Conservation (phyloP, 495 filamentous ascomycete species). For the Neohortaea acidophila region DNA sequence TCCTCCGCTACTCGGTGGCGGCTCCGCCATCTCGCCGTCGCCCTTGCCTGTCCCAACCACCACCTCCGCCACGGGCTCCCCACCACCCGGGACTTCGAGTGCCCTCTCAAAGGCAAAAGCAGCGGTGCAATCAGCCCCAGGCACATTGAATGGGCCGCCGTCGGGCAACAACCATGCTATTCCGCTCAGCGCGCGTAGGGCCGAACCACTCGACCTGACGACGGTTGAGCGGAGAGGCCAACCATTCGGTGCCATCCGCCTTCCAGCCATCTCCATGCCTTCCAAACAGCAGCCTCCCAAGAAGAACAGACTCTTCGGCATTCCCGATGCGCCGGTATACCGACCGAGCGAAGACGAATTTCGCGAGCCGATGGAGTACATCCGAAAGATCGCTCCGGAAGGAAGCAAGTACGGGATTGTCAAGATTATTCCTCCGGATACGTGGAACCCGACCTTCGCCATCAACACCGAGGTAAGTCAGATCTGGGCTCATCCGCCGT, state of each 20-base stretch:
- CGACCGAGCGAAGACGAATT: slow-evolving; percentile 86
- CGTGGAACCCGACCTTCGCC: slow-evolving; percentile 87
- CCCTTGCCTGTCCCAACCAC: neutral
- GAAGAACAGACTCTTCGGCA: slow-evolving; percentile 59
- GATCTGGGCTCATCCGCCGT: neutral
- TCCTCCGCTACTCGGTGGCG: slow-evolving; percentile 6
- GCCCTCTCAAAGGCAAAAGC: slow-evolving; percentile 1
- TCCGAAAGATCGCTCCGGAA: slow-evolving; percentile 74
- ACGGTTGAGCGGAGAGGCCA: slow-evolving; percentile 86
- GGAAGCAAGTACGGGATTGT: slow-evolving; percentile 76
- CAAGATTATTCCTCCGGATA: slow-evolving; percentile 86
- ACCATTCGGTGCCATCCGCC: slow-evolving; percentile 51
- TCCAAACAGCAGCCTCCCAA: slow-evolving; percentile 64
- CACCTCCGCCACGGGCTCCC: neutral
- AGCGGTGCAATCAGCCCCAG: slow-evolving; percentile 9
- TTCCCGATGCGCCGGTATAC: slow-evolving; percentile 85
- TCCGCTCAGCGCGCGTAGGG: slow-evolving; percentile 54
- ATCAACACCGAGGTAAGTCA: slow-evolving; percentile 85
- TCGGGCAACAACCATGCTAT: slow-evolving; percentile 19
- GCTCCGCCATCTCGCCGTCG: slow-evolving; percentile 1
- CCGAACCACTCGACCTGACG: slow-evolving; percentile 62
- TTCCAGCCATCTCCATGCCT: no score
- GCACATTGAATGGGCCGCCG: slow-evolving; percentile 17
- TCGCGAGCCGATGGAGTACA: slow-evolving; percentile 83
- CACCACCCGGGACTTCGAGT: neutral